These are phyloP conservation scores for Ocimum tenuiflorum DNA, from an alignment of 257 asterid species.

Conservation along the genomic window DNA sequence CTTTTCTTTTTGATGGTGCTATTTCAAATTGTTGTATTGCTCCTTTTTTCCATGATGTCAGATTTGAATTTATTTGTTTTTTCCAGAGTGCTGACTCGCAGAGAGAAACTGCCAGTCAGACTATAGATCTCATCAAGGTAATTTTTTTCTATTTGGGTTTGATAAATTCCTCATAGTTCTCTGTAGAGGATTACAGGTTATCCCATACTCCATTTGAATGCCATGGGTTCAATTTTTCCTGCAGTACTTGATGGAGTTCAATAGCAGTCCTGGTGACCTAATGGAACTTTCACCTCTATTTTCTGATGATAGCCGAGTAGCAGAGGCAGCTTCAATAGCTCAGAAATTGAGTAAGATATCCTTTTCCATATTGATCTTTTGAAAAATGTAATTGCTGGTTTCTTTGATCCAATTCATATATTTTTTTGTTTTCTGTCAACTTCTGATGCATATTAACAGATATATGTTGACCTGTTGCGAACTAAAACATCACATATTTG, in stretches of 20 bases:
- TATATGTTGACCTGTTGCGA: not conserved
- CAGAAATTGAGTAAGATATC: constrained; percentile 83
- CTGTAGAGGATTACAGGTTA: not conserved
- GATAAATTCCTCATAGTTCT: not conserved
- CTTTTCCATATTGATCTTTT: not conserved
- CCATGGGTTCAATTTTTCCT: constrained; percentile 21
- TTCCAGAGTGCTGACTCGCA: constrained; percentile 98
- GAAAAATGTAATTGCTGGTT: not conserved
- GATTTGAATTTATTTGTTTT: constrained; percentile 11
- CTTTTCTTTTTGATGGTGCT: not conserved
- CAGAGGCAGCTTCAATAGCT: constrained; percentile 98
- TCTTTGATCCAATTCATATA: constrained; percentile 4
- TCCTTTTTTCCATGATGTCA: too few relatives aligned
- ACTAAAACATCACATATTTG: constrained; percentile 1
- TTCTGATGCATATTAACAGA: constrained; percentile 1
- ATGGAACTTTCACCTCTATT: constrained; percentile 97
- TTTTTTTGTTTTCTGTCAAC: not conserved
- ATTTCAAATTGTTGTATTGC: constrained; percentile 6
- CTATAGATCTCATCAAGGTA: constrained; percentile 97
- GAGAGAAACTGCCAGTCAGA: constrained; percentile 95
- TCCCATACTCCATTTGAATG: constrained; percentile 10
- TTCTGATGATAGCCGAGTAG: constrained; percentile 97
- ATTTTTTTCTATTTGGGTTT: not conserved
- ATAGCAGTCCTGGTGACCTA: constrained; percentile 93
- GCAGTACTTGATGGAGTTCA: constrained; percentile 99